Conservation (phyloP, 331 rosid species). For the Rosa hybrid region DNA sequence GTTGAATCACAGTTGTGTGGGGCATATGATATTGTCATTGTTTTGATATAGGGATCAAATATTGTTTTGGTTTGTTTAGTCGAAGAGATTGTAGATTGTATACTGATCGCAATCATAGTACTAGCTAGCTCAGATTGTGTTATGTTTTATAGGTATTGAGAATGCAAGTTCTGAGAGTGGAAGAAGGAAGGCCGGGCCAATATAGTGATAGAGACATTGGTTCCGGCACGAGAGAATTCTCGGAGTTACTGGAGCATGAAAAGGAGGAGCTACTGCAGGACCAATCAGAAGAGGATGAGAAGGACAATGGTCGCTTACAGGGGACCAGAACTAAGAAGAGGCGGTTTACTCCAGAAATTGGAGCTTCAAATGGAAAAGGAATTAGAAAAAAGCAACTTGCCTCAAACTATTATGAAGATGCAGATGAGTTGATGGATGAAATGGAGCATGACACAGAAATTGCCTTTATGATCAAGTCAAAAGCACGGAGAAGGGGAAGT, state of each 20-base stretch:
- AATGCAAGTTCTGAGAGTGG: conserved; percentile 46
- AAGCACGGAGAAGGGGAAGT: conserved; percentile 37
- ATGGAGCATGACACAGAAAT: conserved; percentile 48
- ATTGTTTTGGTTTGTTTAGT: neutral
- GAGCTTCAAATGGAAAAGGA: conserved; percentile 10
- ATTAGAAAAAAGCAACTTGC: conserved; percentile 28
- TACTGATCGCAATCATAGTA: too few relatives aligned
- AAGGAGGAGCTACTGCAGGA: conserved; percentile 7
- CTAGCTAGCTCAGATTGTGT: neutral
- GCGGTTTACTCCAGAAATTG: neutral
- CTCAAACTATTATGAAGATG: conserved; percentile 11
- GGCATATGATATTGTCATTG: neutral
- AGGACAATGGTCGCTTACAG: conserved; percentile 2
- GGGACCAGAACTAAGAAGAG: conserved; percentile 20
- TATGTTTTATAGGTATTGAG: conserved; percentile 29
- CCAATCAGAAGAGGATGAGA: conserved; percentile 27
- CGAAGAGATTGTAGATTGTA: neutral
- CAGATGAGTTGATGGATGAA: conserved; percentile 32
- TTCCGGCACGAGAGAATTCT: conserved; percentile 20
- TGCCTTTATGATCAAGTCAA: conserved; percentile 34
- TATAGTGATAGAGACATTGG: conserved; percentile 21
- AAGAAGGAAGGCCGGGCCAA: conserved; percentile 18
- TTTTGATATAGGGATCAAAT: neutral
- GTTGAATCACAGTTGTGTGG: neutral
- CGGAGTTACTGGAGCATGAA: conserved; percentile 16